A percentile compares a stretch with the other conserved stretches of the same genome.
Evolutionary conservation across 1,139 yeast species (phyloP).

Genomic region (Yamadazyma siamensis): DNA sequence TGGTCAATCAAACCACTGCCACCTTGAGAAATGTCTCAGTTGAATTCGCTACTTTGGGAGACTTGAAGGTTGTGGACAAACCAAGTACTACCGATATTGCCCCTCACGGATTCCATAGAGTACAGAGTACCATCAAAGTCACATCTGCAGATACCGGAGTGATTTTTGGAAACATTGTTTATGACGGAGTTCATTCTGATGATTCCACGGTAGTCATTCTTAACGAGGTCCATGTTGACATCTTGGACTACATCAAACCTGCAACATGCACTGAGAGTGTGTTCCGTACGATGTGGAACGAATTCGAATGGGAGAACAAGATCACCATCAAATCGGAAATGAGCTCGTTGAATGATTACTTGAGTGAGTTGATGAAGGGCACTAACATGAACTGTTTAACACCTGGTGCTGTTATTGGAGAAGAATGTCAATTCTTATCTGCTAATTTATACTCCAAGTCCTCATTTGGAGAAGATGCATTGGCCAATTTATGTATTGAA

Average conservation of each 20-base stretch:
- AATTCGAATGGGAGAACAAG: conserved; percentile 99
- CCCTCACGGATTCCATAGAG: conserved; percentile 92
- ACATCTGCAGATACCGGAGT: conserved; percentile 98
- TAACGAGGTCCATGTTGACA: conserved; percentile 93
- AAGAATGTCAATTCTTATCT: conserved; percentile 87
- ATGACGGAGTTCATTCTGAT: conserved; percentile 93
- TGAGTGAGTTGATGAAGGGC: conserved; percentile 72
- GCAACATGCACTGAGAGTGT: conserved; percentile 83
- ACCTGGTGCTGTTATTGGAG: conserved; percentile 82
- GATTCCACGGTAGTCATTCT: conserved; percentile 88
- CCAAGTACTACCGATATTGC: conserved; percentile 93
- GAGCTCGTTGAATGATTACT: conserved; percentile 69
- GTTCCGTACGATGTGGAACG: conserved; percentile 98
- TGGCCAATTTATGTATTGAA: conserved; percentile 94
- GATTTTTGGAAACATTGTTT: conserved; percentile 93
- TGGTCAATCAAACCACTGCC: conserved; percentile 90
- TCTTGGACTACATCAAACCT: conserved; percentile 96
- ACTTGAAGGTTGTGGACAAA: conserved; percentile 88
- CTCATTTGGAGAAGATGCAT: conserved; percentile 95
- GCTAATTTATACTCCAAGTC: conserved; percentile 93
- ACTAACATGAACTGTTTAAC: conserved; percentile 96
- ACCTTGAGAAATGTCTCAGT: conserved; percentile 90
- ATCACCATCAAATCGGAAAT: conserved; percentile 79
- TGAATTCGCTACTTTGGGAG: conserved; percentile 96
- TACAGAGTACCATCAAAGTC: conserved; percentile 87